phyloP scores from a whole-genome alignment of 805 yeast genomes.

The Candida incommunis region DNA sequence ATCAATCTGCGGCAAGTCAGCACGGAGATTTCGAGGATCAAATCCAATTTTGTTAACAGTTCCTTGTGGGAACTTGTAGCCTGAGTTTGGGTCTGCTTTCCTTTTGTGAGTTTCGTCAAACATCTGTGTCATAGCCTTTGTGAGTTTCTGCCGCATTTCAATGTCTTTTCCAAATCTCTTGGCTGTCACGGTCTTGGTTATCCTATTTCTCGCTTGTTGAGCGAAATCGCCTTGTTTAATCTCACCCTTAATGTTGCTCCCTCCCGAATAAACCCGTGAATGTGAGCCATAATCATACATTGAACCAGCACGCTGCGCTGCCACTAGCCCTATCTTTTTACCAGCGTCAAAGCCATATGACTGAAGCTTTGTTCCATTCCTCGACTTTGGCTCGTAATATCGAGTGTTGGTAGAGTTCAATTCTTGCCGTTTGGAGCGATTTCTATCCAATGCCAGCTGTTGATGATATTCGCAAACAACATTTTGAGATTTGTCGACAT shows the following conservation, averaged over 20 bases:
- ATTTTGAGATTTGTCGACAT: constrained; percentile 40
- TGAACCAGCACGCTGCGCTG: constrained; percentile 14
- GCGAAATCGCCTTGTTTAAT: not conserved
- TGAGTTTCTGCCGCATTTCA: not conserved
- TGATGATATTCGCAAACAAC: constrained; percentile 61
- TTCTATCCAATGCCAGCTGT: constrained; percentile 37
- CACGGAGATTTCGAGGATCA: not conserved
- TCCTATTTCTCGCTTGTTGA: not conserved
- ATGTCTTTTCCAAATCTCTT: not conserved
- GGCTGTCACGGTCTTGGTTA: not conserved
- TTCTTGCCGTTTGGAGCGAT: constrained; percentile 60
- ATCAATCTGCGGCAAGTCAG: not conserved
- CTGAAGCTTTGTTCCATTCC: constrained; percentile 28
- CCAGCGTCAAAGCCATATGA: constrained; percentile 22
- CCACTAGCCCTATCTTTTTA: constrained; percentile 13
- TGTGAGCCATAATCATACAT: constrained; percentile 16
- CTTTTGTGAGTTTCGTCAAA: not conserved
- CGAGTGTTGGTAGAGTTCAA: constrained; percentile 43
- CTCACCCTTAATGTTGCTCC: constrained; percentile 4
- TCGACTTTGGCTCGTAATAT: constrained; percentile 40
- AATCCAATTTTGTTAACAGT: not conserved
- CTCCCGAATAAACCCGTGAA: constrained; percentile 21
- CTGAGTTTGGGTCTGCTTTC: not conserved
- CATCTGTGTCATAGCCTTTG: not conserved
- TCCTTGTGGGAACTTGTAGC: not conserved